Evolutionary conservation across 805 yeast species (phyloP).

Genomic region (Wickerhamomyces strasburgensis): DNA sequence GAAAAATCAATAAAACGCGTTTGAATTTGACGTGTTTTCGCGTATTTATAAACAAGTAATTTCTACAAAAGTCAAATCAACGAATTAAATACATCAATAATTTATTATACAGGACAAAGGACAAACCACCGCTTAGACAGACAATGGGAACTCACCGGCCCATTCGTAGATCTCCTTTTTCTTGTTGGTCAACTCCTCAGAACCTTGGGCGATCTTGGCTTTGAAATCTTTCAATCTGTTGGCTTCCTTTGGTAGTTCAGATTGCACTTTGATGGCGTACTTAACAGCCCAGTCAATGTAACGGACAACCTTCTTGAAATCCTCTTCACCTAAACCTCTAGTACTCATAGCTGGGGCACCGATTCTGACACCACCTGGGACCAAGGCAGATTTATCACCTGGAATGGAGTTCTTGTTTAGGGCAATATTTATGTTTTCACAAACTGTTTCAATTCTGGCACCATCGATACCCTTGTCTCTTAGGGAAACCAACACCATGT

Average conservation of each 20-base stretch:
- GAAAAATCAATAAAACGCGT: too few species aligned
- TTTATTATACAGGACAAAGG: too few species aligned
- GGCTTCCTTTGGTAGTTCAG: slow-evolving; percentile 55
- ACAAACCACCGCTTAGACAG: too few species aligned
- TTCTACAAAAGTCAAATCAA: too few species aligned
- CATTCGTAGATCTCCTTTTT: slow-evolving; percentile 80
- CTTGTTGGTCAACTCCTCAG: slow-evolving; percentile 59
- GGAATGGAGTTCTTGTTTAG: slow-evolving; percentile 95
- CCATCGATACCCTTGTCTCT: slow-evolving; percentile 81
- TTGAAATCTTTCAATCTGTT: slow-evolving; percentile 96
- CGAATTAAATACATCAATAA: too few species aligned
- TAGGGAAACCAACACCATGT: slow-evolving; percentile 79
- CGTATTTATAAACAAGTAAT: too few species aligned
- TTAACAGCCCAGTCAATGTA: slow-evolving; percentile 77
- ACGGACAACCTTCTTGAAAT: slow-evolving; percentile 73
- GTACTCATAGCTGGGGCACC: slow-evolving; percentile 99
- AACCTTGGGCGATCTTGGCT: slow-evolving; percentile 67
- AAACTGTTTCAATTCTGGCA: slow-evolving; percentile 88
- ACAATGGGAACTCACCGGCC: slow-evolving; percentile 84
- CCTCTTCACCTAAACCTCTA: slow-evolving; percentile 78
- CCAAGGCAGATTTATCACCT: slow-evolving; percentile 91
- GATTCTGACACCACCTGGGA: slow-evolving; percentile 93
- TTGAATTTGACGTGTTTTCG: too few species aligned
- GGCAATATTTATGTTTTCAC: slow-evolving; percentile 89
- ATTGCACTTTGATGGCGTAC: slow-evolving; percentile 57